These are phyloP conservation scores for Arachis monticola DNA, from an alignment of 331 rosid species.

Conservation along the genomic window DNA sequence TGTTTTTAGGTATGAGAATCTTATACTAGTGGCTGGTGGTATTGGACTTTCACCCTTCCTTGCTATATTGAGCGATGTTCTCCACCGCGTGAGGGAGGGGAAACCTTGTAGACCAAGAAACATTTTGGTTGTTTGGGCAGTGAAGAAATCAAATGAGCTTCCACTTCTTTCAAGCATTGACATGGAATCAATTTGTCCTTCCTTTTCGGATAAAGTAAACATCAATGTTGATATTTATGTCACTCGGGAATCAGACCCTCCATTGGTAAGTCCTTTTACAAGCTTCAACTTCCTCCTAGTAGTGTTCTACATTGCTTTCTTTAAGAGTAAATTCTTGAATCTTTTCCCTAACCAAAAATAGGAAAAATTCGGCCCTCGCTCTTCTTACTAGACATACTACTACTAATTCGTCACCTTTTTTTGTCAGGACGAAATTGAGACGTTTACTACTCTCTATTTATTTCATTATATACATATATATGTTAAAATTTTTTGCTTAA, in stretches of 20 bases:
- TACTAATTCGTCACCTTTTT: no score
- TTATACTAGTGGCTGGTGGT: constrained; percentile 91
- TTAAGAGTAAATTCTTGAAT: no score
- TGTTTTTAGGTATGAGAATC: constrained; percentile 76
- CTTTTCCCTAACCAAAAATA: no score
- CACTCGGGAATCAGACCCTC: constrained; percentile 82
- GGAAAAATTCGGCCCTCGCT: no score
- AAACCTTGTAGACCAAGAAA: constrained; percentile 71
- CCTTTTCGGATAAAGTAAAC: constrained; percentile 58
- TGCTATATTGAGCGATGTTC: constrained; percentile 87
- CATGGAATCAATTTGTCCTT: constrained; percentile 73
- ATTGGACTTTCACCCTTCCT: constrained; percentile 94
- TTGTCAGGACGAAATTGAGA: no score
- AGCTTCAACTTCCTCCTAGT: constrained; percentile 21
- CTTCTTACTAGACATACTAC: no score
- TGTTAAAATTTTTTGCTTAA: neutral
- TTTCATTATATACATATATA: no score
- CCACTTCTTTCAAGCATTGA: constrained; percentile 75
- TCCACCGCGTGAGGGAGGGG: constrained; percentile 75
- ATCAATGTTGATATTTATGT: constrained; percentile 65
- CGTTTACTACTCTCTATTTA: no score
- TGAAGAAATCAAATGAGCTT: constrained; percentile 75
- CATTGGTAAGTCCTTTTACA: constrained; percentile 60
- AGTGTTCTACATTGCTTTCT: neutral
- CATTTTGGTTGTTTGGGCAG: constrained; percentile 81